These are phyloP conservation scores for Ilyonectria sp. DNA, from an alignment of 2,329 filamentous ascomycete species.

Conservation along the genomic window DNA sequence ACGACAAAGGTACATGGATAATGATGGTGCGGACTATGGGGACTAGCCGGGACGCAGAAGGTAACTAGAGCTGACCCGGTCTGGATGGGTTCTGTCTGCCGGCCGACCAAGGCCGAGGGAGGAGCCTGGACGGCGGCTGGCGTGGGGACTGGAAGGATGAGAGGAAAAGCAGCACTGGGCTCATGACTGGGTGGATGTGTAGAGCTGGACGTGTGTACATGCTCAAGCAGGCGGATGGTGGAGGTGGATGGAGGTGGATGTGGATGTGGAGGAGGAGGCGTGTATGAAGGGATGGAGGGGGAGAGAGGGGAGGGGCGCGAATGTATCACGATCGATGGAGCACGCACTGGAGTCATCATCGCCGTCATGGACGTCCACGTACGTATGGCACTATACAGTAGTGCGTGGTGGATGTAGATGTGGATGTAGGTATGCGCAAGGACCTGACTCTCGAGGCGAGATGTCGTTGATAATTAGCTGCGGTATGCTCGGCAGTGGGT, in stretches of 20 bases:
- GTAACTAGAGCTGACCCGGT: conserved; percentile 25
- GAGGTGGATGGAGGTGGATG: conserved; percentile 2
- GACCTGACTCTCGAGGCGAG: not conserved
- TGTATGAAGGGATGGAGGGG: conserved; percentile 11
- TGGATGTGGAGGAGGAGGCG: conserved; percentile 12
- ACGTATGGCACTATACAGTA: conserved; percentile 14
- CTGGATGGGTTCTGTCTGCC: conserved; percentile 24
- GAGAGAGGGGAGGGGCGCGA: conserved; percentile 19
- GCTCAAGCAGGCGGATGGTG: conserved; percentile 5
- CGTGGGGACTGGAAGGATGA: conserved; percentile 20
- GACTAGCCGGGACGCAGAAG: conserved; percentile 20
- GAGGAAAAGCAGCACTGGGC: conserved; percentile 17
- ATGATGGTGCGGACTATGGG: conserved; percentile 17
- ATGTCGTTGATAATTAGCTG: not conserved
- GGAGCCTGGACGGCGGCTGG: conserved; percentile 17
- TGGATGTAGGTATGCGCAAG: conserved; percentile 15
- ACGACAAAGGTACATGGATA: conserved; percentile 26
- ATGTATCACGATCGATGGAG: conserved; percentile 2
- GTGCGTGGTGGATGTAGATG: conserved; percentile 11
- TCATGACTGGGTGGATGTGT: conserved; percentile 17
- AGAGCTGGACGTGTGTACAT: conserved; percentile 9
- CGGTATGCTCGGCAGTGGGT: not conserved
- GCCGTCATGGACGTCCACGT: conserved; percentile 14
- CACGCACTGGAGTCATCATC: conserved; percentile 15
- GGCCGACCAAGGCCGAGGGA: conserved; percentile 26